Percentiles rank a stretch among this genome's conserved stretches.
Conservation (phyloP, 2,329 filamentous ascomycete species). For the Karstenula rhodostoma region DNA sequence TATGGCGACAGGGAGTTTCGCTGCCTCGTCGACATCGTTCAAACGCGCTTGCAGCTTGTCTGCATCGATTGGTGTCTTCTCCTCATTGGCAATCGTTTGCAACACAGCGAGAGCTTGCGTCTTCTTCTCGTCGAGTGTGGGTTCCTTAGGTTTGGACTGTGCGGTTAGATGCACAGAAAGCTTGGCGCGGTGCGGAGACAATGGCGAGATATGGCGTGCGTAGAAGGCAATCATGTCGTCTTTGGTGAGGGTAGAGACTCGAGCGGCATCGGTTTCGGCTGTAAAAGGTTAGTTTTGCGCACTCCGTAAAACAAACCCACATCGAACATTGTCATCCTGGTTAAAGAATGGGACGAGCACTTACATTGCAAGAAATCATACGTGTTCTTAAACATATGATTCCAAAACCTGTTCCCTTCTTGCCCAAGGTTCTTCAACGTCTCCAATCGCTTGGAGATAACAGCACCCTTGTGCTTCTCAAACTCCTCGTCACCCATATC, state of each 20-base stretch:
- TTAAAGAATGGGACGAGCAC: slow-evolving; percentile 29
- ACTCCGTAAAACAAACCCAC: background rate
- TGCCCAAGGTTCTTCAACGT: slow-evolving; percentile 91
- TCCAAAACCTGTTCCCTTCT: slow-evolving; percentile 84
- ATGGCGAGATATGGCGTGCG: slow-evolving; percentile 75
- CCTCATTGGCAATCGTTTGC: slow-evolving; percentile 56
- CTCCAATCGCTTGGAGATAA: slow-evolving; percentile 86
- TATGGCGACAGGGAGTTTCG: slow-evolving; percentile 60
- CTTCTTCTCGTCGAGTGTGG: slow-evolving; percentile 54
- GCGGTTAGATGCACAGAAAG: slow-evolving; percentile 84
- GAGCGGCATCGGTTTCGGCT: slow-evolving; percentile 79
- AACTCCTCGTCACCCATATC: slow-evolving; percentile 86
- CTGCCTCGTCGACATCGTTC: slow-evolving; percentile 55
- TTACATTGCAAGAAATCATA: slow-evolving; percentile 89
- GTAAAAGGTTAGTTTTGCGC: background rate
- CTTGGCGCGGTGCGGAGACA: slow-evolving; percentile 79
- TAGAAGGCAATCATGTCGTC: slow-evolving; percentile 82
- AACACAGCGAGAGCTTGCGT: slow-evolving; percentile 50
- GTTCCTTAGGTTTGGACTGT: slow-evolving; percentile 61
- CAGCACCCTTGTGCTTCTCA: slow-evolving; percentile 86
- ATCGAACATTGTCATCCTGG: background rate
- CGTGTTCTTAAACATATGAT: slow-evolving; percentile 82
- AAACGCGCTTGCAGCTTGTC: slow-evolving; percentile 55
- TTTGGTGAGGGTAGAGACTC: slow-evolving; percentile 79
- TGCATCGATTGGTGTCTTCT: slow-evolving; percentile 55